phyloP scores from a whole-genome alignment of 257 asterid species.

The Anisodus acutangulus region DNA sequence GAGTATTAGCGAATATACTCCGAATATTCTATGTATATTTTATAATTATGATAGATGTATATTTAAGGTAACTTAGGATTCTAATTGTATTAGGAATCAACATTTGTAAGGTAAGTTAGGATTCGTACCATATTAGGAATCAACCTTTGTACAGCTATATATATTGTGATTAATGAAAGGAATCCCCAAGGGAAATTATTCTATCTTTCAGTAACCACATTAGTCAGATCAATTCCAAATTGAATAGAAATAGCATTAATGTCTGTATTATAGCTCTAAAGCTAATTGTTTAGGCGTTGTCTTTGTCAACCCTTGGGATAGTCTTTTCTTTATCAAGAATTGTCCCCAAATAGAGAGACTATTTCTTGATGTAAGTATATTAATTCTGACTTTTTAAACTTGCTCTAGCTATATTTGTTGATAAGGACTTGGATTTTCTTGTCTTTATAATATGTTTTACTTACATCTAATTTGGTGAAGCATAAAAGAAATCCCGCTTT shows the following conservation, averaged over 20 bases:
- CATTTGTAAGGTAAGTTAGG: too few species aligned
- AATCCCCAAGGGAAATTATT: too few species aligned
- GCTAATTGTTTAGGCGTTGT: neutral
- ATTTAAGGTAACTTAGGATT: too few species aligned
- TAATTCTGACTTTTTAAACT: neutral
- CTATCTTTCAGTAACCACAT: neutral
- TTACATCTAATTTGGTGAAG: neutral
- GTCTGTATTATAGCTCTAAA: neutral
- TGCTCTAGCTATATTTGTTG: neutral
- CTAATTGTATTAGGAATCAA: too few species aligned
- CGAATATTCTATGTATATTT: too few species aligned
- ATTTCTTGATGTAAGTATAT: slow-evolving; percentile 3
- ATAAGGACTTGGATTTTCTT: neutral
- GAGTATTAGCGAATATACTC: too few species aligned
- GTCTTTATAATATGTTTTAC: neutral
- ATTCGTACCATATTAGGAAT: too few species aligned
- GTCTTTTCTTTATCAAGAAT: neutral
- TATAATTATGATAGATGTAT: too few species aligned
- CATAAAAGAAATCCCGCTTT: neutral
- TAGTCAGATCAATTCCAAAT: neutral
- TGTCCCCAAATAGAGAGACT: neutral
- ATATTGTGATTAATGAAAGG: too few species aligned
- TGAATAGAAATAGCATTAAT: neutral
- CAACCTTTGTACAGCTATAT: too few species aligned
- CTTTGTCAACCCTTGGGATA: neutral